Conservation (phyloP, 768 basidiomycete species). For the Mycena galericulata region DNA sequence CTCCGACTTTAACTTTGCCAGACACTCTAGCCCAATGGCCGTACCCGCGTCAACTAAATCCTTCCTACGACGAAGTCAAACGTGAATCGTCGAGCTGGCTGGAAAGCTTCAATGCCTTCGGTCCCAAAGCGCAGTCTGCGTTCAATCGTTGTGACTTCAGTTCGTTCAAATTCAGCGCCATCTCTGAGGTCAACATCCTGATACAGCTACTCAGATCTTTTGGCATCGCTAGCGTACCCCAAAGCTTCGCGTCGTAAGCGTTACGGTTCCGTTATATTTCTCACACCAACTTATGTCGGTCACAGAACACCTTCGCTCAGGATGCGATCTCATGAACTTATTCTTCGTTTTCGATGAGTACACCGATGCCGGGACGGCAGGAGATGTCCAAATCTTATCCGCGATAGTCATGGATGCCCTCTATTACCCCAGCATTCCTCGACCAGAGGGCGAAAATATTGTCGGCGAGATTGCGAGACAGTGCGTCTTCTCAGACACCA, state of each 20-base stretch:
- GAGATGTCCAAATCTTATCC: slow-evolving; percentile 35
- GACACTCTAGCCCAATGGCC: not conserved
- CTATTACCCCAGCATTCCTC: slow-evolving; percentile 40
- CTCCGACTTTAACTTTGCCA: not conserved
- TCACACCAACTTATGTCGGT: too few species aligned
- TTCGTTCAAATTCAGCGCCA: too few species aligned
- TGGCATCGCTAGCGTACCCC: not conserved
- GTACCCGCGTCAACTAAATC: not conserved
- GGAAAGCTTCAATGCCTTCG: not conserved
- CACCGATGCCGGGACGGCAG: slow-evolving; percentile 39
- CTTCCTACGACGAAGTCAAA: not conserved
- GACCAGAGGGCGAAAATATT: slow-evolving; percentile 41
- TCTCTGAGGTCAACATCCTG: too few species aligned
- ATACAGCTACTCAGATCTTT: not conserved
- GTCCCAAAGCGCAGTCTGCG: not conserved
- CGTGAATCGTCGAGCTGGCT: not conserved
- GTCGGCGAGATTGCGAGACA: slow-evolving; percentile 44
- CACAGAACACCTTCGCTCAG: slow-evolving; percentile 36
- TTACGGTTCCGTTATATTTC: too few species aligned
- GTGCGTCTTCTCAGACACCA: not conserved
- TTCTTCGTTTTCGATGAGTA: slow-evolving; percentile 48
- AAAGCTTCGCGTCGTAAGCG: not conserved
- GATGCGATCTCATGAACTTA: slow-evolving; percentile 46
- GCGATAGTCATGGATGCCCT: slow-evolving; percentile 45
- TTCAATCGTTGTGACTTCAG: not conserved